Evolutionary conservation across 208 protist species (phyloP).

Genomic region (Novymonas esmeraldas): DNA sequence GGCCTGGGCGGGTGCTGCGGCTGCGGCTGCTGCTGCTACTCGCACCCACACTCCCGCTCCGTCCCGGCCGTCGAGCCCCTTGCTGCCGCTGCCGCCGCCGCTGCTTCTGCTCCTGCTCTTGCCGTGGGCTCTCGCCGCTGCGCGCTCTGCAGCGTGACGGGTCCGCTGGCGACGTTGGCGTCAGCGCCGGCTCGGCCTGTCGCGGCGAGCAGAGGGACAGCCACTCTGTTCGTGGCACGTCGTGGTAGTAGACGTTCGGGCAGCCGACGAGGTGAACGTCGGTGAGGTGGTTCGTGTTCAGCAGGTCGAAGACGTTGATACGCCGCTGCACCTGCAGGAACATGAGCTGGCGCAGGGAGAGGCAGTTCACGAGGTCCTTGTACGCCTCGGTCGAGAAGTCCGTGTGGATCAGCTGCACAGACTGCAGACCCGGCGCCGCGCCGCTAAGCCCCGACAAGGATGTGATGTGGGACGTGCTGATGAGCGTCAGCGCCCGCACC

Average conservation of each 20-base stretch:
- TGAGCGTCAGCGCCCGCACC: slow-evolving; percentile 33
- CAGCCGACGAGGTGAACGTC: slow-evolving; percentile 43
- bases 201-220: slow-evolving; percentile 22
- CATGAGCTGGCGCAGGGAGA: slow-evolving; percentile 29
- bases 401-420: slow-evolving; percentile 38
- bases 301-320: slow-evolving; percentile 38
- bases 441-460: slow-evolving; percentile 11
- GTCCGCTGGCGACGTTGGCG: not conserved
- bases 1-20: not conserved
- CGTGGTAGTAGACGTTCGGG: slow-evolving; percentile 32
- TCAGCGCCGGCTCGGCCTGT: not conserved
- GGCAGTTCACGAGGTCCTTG: slow-evolving; percentile 25
- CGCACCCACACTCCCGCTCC: no score
- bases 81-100: no score
- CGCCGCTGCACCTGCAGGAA: slow-evolving; percentile 40
- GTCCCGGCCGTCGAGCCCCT: no score
- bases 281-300: slow-evolving; percentile 36
- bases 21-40: slow-evolving; percentile 3
- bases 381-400: slow-evolving; percentile 32
- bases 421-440: slow-evolving; percentile 4
- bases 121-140: no score
- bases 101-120: no score
- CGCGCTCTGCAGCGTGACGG: not conserved
- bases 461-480: slow-evolving; percentile 26
- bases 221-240: slow-evolving; percentile 15